phyloP scores from a whole-genome alignment of 192 early-diverging fungal genomes.

The Podila epicladia region DNA sequence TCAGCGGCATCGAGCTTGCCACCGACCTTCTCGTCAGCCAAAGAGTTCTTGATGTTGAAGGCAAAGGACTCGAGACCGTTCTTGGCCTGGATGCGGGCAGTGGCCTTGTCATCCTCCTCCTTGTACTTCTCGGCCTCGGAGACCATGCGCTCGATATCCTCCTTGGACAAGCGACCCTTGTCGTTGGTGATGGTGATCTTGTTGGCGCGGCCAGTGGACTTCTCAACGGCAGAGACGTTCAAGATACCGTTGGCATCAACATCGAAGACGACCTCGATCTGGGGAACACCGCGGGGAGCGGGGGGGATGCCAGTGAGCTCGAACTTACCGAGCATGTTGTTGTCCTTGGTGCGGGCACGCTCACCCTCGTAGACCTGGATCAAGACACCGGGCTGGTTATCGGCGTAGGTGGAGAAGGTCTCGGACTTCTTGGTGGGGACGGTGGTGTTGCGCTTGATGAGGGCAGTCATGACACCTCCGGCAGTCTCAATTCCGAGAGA shows the following conservation, averaged over 20 bases:
- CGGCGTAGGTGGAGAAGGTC: slow-evolving; percentile 97
- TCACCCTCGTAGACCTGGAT: slow-evolving; percentile 99
- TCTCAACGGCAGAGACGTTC: slow-evolving; percentile 94
- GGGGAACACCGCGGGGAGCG: slow-evolving; percentile 96
- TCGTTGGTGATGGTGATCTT: slow-evolving; percentile 99
- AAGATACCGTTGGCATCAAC: slow-evolving; percentile 98
- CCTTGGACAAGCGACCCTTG: slow-evolving; percentile 98
- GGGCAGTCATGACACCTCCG: slow-evolving; percentile 97
- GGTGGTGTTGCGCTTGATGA: slow-evolving; percentile 98
- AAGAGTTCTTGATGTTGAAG: slow-evolving; percentile 95
- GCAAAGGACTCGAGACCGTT: slow-evolving; percentile 98
- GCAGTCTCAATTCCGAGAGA: slow-evolving; percentile 99
- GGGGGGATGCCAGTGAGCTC: slow-evolving; percentile 97
- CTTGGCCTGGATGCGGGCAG: slow-evolving; percentile 88
- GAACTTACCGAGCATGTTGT: slow-evolving; percentile 99
- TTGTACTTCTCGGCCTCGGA: slow-evolving; percentile 69
- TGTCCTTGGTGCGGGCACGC: slow-evolving; percentile 96
- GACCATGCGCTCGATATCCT: slow-evolving; percentile 97
- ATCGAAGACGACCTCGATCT: slow-evolving; percentile 98
- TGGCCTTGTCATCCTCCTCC: slow-evolving; percentile 96
- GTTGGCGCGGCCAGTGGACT: slow-evolving; percentile 93
- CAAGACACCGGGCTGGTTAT: slow-evolving; percentile 98
- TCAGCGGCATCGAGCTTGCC: slow-evolving; percentile 85
- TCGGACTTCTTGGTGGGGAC: slow-evolving; percentile 98
- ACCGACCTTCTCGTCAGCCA: slow-evolving; percentile 80